Base-by-base conservation (phyloP, 768 basidiomycete genomes). In the Trametopsis cervina region DNA sequence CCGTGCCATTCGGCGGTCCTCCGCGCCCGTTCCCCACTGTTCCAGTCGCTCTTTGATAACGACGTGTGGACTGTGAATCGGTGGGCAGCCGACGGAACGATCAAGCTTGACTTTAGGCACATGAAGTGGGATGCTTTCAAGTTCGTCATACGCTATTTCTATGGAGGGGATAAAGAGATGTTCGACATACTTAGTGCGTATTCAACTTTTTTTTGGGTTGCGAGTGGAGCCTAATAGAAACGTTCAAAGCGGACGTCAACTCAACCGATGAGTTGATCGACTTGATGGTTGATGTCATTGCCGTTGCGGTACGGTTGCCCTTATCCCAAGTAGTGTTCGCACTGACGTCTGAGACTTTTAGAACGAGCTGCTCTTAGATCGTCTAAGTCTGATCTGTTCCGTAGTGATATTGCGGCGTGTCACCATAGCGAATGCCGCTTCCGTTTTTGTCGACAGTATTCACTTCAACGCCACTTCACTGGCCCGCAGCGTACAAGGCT, bases 301-400 rank as follows among this genome's bases (percentile, higher is more conserved):
- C 83, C 27, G 84, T 80, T 15, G 90, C 93, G 27, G 91, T 93
- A 61, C 62, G 78, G n/a, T n/a, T 69, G 46, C 41, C 2, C 29
- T 33, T 13, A 33, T 41, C 9, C 4, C 4, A 36, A 5, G 35
- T 9, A 13, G 25, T 23, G 4, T 4, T 15, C 42, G 35, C 25
- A 21, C 25, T 41, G 44, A 25, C 21, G 3, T 13, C 12, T 11
- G 29, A 25, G 27, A 18, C 13, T 9, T 5, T 4, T 52, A 94
- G 85, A 93, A 86, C 54, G 92, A 98, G 65, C 68, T 98, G 2
- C 75, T 96, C 7, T 70, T 97, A n/a, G 89, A 89, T 58, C 81
- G 83, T 17, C 76, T 98, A 17, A 76, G 90, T 27, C 74, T 89
- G 2, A 66, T 95, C 21, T 96, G 93, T 66, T 94, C 93, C 1